These are phyloP conservation scores for Immersiporthe knoxdaviesiana DNA, from an alignment of 2,329 filamentous ascomycete genomes.

Conservation along the genomic window DNA sequence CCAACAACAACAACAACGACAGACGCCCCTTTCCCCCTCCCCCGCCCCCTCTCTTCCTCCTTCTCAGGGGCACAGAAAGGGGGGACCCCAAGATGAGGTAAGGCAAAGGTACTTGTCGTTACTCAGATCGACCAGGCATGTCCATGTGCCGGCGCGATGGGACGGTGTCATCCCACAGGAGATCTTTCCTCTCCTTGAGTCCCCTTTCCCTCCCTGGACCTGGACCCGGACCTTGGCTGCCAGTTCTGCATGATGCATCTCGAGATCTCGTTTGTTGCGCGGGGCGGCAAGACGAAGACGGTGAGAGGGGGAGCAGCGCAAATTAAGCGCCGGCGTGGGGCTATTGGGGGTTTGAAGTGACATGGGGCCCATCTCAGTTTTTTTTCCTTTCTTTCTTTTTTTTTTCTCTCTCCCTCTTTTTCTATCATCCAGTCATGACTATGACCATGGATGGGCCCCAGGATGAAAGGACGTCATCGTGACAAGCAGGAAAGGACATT, in stretches of 20 bases:
- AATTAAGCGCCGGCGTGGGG: conserved; percentile 10
- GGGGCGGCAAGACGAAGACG: conserved; percentile 10
- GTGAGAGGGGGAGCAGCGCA: conserved; percentile 9
- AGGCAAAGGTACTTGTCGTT: not conserved
- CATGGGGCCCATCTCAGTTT: not conserved
- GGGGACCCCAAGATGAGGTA: not conserved
- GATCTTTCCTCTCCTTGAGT: not conserved
- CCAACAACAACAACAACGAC: not conserved
- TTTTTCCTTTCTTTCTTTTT: not conserved
- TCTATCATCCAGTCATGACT: not conserved
- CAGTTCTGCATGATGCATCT: conserved; percentile 22
- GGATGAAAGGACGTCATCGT: conserved; percentile 5
- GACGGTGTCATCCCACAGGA: conserved; percentile 6
- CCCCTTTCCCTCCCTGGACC: not conserved
- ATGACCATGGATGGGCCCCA: not conserved
- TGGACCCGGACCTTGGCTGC: not conserved
- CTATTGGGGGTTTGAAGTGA: not conserved
- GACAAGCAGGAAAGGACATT: conserved; percentile 5
- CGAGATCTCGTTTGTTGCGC: conserved; percentile 16
- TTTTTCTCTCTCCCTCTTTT: not conserved
- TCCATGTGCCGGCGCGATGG: conserved; percentile 13
- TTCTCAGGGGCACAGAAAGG: not conserved
- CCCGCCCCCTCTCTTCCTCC: not conserved
- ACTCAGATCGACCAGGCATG: not conserved
- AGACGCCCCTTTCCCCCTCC: not conserved